Conservation (phyloP, 2,329 filamentous ascomycete genomes). For the Tolypocladium sp. region DNA sequence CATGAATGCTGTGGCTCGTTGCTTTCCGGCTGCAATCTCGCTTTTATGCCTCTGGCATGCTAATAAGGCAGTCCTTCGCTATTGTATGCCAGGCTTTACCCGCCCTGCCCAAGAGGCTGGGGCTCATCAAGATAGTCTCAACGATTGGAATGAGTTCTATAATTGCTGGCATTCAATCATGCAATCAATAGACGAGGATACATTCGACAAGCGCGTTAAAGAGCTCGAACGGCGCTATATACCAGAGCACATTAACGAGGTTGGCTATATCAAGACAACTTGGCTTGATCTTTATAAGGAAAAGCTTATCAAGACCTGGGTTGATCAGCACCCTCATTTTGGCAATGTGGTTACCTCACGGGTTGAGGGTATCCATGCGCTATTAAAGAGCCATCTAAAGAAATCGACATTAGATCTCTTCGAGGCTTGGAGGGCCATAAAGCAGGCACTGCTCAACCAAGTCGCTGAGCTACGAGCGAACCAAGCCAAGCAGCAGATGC, state of each 20-base stretch:
- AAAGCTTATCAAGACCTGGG: conserved; percentile 11
- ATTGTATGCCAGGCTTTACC: conserved; percentile 4
- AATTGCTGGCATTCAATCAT: conserved; percentile 10
- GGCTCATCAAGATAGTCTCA: neutral
- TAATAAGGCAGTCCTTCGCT: conserved; percentile 8
- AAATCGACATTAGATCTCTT: conserved; percentile 9
- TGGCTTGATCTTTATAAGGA: conserved; percentile 12
- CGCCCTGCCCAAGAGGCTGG: neutral
- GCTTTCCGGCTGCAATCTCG: conserved; percentile 4
- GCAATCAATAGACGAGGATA: conserved; percentile 4
- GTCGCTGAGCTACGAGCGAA: conserved; percentile 7
- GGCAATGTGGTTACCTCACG: conserved; percentile 8
- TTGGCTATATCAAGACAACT: conserved; percentile 9
- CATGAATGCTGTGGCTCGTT: conserved; percentile 6
- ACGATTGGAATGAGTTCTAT: conserved; percentile 10
- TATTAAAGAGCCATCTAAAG: conserved; percentile 9
- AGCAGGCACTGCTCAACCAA: conserved; percentile 7
- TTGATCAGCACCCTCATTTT: conserved; percentile 9
- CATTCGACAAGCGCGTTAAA: conserved; percentile 6
- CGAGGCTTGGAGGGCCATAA: conserved; percentile 7
- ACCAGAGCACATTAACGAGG: conserved; percentile 6
- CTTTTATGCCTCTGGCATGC: conserved; percentile 10
- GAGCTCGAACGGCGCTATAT: conserved; percentile 7
- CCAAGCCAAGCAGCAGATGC: conserved; percentile 6
- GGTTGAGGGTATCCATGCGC: conserved; percentile 7